These are phyloP conservation scores for Amanita molliuscula DNA, from an alignment of 768 basidiomycete species.

Conservation along the genomic window DNA sequence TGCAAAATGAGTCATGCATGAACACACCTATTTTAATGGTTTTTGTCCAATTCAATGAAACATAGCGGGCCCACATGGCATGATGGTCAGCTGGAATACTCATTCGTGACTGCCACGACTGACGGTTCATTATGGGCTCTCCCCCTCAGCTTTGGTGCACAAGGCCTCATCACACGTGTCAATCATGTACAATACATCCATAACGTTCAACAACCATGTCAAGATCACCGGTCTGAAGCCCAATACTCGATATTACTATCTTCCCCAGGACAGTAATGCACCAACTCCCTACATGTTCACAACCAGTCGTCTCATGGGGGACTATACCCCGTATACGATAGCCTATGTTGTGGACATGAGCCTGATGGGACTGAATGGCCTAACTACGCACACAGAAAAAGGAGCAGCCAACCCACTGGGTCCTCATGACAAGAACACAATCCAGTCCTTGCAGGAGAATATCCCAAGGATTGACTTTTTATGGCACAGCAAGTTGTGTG, in stretches of 20 bases:
- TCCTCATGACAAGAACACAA: conserved; percentile 10
- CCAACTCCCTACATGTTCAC: conserved; percentile 8
- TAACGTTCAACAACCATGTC: conserved; percentile 13
- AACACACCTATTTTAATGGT: too few species aligned
- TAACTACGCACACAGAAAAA: conserved; percentile 2
- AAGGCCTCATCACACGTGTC: conserved; percentile 7
- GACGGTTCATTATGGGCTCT: conserved; percentile 9
- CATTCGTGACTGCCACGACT: conserved; percentile 8
- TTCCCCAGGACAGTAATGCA: conserved; percentile 5
- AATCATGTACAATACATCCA: conserved; percentile 12
- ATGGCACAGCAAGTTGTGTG: conserved; percentile 11
- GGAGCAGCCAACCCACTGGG: conserved; percentile 10
- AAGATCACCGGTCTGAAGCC: conserved; percentile 9
- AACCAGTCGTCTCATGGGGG: conserved; percentile 8
- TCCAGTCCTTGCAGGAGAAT: conserved; percentile 9
- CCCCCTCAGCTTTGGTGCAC: conserved; percentile 6
- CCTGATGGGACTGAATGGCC: conserved; percentile 10
- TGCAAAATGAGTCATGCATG: too few species aligned
- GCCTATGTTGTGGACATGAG: conserved; percentile 12
- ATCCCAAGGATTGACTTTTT: conserved; percentile 8
- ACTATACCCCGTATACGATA: conserved; percentile 9
- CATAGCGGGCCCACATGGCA: conserved; percentile 13
- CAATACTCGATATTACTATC: conserved; percentile 11
- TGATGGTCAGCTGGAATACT: conserved; percentile 14
- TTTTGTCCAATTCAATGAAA: too few species aligned